These are phyloP conservation scores for Pouteria glomerata DNA, from an alignment of 148 eudicot species.

Conservation along the genomic window DNA sequence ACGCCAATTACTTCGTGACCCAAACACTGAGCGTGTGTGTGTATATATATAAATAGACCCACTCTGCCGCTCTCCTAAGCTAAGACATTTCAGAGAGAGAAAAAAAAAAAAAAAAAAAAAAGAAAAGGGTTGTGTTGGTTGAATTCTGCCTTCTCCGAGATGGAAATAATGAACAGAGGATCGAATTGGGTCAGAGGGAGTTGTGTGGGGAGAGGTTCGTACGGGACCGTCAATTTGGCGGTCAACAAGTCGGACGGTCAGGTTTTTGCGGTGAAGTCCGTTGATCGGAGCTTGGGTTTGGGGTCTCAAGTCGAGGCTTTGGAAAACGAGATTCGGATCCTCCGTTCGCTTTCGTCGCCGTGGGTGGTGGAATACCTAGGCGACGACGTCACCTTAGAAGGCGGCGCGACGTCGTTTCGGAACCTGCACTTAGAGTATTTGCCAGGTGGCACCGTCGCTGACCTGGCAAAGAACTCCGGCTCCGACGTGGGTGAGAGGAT, in stretches of 20 bases:
- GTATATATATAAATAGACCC: constrained; percentile 11
- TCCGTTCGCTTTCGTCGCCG: constrained; percentile 47
- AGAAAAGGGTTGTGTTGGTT: not conserved
- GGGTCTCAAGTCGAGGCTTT: constrained; percentile 32
- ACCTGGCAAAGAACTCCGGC: constrained; percentile 25
- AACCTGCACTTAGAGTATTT: constrained; percentile 66
- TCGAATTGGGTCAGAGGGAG: constrained; percentile 40
- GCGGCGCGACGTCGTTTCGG: constrained; percentile 11
- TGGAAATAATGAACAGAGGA: constrained; percentile 9
- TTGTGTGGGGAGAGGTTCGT: constrained; percentile 62
- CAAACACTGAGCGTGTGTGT: not conserved
- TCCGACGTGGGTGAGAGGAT: constrained; percentile 31
- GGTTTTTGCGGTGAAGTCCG: constrained; percentile 70
- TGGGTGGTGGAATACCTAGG: constrained; percentile 50
- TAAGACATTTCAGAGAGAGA: not conserved
- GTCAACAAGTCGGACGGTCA: constrained; percentile 30
- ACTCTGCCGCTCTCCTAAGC: not conserved
- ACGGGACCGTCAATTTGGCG: constrained; percentile 49
- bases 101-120: too few relatives aligned
- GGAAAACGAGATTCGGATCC: constrained; percentile 55
- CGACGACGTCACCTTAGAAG: constrained; percentile 36
- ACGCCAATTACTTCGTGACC: not conserved
- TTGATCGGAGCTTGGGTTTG: constrained; percentile 10
- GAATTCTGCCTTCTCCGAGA: constrained; percentile 2
- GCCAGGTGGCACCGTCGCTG: constrained; percentile 51